Percentiles rank a stretch among this genome's conserved stretches.
Evolutionary conservation across 2,329 filamentous ascomycete genomes (phyloP).

Genomic region (Xylariaceae sp.): DNA sequence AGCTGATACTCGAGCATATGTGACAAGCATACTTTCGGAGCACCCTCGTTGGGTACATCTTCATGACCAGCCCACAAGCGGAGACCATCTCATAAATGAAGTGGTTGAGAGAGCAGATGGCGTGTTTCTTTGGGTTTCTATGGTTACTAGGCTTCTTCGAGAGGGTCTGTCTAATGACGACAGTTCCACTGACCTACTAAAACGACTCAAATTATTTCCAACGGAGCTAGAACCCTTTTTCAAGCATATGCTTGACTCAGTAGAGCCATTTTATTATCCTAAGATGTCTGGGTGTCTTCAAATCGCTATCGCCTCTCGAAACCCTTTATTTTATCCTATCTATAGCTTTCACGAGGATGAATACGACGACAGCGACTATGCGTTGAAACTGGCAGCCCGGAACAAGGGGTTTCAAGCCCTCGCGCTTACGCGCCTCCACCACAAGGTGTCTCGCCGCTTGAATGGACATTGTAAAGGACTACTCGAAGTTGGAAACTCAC

Average conservation of each 20-base stretch:
- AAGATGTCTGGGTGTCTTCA: background rate
- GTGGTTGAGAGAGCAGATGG: conserved; percentile 23
- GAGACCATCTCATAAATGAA: conserved; percentile 12
- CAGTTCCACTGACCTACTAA: conserved; percentile 10
- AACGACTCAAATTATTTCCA: conserved; percentile 13
- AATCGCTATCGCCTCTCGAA: background rate
- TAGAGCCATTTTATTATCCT: conserved; percentile 12
- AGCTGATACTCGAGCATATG: conserved; percentile 21
- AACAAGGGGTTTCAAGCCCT: no score
- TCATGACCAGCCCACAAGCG: background rate
- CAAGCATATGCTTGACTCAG: conserved; percentile 17
- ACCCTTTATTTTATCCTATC: background rate
- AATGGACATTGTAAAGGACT: conserved; percentile 9
- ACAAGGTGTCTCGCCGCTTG: no score
- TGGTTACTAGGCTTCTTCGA: conserved; percentile 24
- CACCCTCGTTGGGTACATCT: conserved; percentile 15
- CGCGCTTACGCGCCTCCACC: no score
- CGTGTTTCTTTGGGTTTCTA: conserved; percentile 31
- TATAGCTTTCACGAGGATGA: background rate
- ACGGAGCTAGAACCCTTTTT: conserved; percentile 19
- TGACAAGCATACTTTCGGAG: conserved; percentile 8
- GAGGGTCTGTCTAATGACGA: conserved; percentile 21
- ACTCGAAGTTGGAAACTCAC: conserved; percentile 5
- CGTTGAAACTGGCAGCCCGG: no score
- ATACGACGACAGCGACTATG: background rate